Percentiles rank a stretch among this genome's conserved stretches.
These are phyloP conservation scores for Xanthoconium purpureum DNA, from an alignment of 768 basidiomycete genomes.

Conservation along the genomic window DNA sequence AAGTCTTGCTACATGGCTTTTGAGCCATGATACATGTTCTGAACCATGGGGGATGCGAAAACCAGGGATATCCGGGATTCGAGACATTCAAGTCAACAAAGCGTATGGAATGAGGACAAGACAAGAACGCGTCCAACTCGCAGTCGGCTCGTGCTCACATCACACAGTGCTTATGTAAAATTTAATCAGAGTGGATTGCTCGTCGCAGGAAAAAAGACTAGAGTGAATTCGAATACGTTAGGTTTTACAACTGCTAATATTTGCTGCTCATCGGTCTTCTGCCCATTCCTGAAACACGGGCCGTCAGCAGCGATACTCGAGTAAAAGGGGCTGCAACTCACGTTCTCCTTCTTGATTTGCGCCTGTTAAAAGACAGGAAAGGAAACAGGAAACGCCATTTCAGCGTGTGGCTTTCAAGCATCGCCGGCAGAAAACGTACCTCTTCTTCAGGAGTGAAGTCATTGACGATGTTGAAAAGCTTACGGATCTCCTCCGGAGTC, in stretches of 20 bases:
- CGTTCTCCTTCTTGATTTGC: constrained; percentile 99
- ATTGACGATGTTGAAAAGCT: constrained; percentile 95
- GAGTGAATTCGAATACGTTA: constrained; percentile 25
- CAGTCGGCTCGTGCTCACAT: background rate
- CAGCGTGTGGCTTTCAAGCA: background rate
- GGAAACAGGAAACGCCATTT: background rate
- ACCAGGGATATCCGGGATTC: constrained; percentile 73
- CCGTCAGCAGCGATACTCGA: constrained; percentile 16
- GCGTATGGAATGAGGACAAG: background rate
- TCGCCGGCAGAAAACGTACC: constrained; percentile 43
- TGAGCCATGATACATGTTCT: constrained; percentile 65
- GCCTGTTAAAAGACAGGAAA: constrained; percentile 46
- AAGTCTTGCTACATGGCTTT: constrained; percentile 55
- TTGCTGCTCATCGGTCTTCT: constrained; percentile 68
- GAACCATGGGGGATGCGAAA: constrained; percentile 50
- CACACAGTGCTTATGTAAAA: constrained; percentile 21
- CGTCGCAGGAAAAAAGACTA: constrained; percentile 9
- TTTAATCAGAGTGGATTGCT: background rate
- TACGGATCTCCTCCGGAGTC: constrained; percentile 98
- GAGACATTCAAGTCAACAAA: constrained; percentile 38
- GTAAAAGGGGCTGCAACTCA: constrained; percentile 39
- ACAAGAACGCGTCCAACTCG: background rate
- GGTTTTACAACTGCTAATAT: constrained; percentile 16
- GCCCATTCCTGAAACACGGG: constrained; percentile 73
- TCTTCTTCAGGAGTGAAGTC: constrained; percentile 99